Evolutionary conservation across 805 yeast species (phyloP).

Genomic region (Vanderwaltozyma tropicalis): DNA sequence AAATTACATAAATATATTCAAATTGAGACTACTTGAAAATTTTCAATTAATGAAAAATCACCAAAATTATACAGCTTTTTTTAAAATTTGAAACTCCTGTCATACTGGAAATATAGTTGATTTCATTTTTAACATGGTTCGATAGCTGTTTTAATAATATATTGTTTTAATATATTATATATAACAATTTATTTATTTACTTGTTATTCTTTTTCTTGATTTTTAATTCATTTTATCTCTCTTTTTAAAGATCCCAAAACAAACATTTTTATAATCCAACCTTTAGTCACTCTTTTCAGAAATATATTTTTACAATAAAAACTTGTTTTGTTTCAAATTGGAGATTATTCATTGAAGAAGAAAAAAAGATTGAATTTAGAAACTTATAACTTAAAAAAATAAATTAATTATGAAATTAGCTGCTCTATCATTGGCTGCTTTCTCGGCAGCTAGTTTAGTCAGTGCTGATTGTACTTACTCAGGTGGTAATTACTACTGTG

Average conservation of each 20-base stretch:
- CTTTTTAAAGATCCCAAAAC: neutral
- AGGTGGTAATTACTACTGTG: conserved; percentile 80
- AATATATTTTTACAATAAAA: neutral
- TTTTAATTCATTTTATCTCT: neutral
- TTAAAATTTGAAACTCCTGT: neutral
- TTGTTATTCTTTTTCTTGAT: neutral
- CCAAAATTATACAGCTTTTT: too few species aligned
- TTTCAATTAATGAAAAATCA: too few species aligned
- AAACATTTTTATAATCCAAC: conserved; percentile 13
- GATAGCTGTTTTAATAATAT: too few species aligned
- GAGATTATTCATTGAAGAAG: neutral
- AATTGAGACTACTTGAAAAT: too few species aligned
- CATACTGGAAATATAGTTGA: neutral
- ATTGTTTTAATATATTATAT: too few species aligned
- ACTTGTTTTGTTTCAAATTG: neutral
- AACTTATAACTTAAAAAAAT: neutral
- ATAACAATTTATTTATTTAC: neutral
- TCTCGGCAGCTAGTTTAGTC: conserved; percentile 19
- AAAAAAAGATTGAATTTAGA: neutral
- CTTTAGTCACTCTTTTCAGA: conserved; percentile 20
- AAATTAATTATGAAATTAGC: conserved; percentile 1
- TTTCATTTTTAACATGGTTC: neutral
- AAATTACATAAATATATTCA: too few species aligned
- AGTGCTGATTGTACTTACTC: conserved; percentile 34
- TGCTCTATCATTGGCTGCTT: conserved; percentile 7